Percentiles rank a stretch among this genome's conserved stretches.
phyloP scores from a whole-genome alignment of 2,329 filamentous ascomycete genomes.

The Clathrospora elynae region DNA sequence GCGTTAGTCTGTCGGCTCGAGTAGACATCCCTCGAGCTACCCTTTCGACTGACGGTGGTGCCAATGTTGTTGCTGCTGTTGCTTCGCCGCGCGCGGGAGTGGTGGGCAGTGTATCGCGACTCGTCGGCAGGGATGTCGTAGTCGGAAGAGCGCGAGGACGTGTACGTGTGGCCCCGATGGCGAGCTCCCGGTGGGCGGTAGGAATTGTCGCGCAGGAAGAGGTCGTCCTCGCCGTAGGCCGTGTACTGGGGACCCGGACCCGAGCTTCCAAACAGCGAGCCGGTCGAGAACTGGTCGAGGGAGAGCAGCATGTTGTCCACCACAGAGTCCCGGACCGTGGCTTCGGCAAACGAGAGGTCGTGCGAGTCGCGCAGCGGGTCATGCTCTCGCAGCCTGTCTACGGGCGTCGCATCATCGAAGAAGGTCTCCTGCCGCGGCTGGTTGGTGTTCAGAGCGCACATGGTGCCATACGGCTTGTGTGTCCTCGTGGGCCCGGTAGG shows the following conservation, averaged over 20 bases:
- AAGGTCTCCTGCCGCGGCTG: slow-evolving; percentile 40
- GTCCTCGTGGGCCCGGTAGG: slow-evolving; percentile 36
- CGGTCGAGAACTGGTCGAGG: slow-evolving; percentile 68
- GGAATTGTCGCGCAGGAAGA: slow-evolving; percentile 44
- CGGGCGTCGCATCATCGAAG: slow-evolving; percentile 46
- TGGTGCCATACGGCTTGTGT: slow-evolving; percentile 27
- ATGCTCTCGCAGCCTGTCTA: slow-evolving; percentile 33
- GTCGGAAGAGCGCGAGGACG: slow-evolving; percentile 64
- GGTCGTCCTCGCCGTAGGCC: slow-evolving; percentile 48
- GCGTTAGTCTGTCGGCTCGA: slow-evolving; percentile 29
- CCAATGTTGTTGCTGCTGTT: slow-evolving; percentile 77
- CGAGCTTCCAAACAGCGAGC: slow-evolving; percentile 24
- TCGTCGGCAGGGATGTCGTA: slow-evolving; percentile 52
- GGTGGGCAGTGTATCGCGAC: slow-evolving; percentile 50
- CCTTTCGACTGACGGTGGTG: slow-evolving; percentile 32
- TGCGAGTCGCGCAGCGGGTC: slow-evolving; percentile 66
- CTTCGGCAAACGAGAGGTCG: slow-evolving; percentile 81
- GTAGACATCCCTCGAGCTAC: slow-evolving; percentile 44
- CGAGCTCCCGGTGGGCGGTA: slow-evolving; percentile 48
- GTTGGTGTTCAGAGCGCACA: slow-evolving; percentile 41
- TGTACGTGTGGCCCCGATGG: slow-evolving; percentile 63
- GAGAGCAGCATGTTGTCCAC: slow-evolving; percentile 96
- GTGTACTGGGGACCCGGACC: slow-evolving; percentile 37
- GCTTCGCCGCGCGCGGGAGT: slow-evolving; percentile 67
- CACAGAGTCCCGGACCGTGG: slow-evolving; percentile 74